phyloP scores from a whole-genome alignment of 75 land plant genomes.

The Cupressus sempervirens region DNA sequence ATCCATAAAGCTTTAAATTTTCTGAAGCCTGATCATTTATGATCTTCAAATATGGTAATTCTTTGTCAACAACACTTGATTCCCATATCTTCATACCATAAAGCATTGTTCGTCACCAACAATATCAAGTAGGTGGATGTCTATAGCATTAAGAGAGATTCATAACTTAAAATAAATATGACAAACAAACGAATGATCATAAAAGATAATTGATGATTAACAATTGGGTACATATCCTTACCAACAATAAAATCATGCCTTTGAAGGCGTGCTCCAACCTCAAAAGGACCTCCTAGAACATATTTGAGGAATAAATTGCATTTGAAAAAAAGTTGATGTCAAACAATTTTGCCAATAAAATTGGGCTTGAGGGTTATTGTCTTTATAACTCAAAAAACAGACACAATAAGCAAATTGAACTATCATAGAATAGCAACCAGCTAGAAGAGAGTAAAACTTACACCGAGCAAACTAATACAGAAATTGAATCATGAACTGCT shows the following conservation, averaged over 20 bases:
- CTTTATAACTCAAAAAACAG: background rate
- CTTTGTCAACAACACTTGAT: background rate
- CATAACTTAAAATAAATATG: background rate
- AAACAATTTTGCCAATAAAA: background rate
- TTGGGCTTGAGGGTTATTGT: background rate
- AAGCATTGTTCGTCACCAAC: background rate
- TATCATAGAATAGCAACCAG: background rate
- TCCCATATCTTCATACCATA: background rate
- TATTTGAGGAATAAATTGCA: background rate
- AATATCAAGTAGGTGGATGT: background rate
- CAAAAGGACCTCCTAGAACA: background rate
- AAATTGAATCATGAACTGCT: background rate
- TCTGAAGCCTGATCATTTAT: background rate
- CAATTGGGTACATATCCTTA: background rate
- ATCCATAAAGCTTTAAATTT: background rate
- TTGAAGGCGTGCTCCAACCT: background rate
- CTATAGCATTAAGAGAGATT: background rate
- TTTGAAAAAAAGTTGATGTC: background rate
- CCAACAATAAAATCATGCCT: background rate
- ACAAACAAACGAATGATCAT: background rate
- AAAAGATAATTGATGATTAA: background rate
- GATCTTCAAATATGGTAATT: background rate
- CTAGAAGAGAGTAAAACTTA: background rate
- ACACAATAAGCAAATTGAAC: background rate
- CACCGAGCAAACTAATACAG: background rate